Conservation (phyloP, 768 basidiomycete genomes). For the Erythrobasidium yunnanense region DNA sequence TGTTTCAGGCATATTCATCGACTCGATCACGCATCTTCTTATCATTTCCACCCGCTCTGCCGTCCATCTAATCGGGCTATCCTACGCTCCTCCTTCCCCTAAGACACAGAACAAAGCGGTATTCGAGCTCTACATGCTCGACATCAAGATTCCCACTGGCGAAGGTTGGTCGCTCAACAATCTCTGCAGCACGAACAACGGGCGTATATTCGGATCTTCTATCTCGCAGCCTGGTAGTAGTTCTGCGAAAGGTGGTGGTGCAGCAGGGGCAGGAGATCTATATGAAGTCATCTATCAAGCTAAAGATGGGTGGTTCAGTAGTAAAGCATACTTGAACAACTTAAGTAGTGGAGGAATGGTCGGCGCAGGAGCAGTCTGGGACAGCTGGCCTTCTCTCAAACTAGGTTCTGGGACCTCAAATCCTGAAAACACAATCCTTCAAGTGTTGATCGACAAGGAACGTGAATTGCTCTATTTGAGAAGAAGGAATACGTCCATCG, state of each 20-base stretch:
- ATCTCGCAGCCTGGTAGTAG: too few species aligned
- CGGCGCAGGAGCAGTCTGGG: neutral
- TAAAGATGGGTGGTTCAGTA: slow-evolving; percentile 83
- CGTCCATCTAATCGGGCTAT: slow-evolving; percentile 70
- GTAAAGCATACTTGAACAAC: slow-evolving; percentile 71
- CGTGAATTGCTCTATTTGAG: slow-evolving; percentile 40
- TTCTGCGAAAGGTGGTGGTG: too few species aligned
- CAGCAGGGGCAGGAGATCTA: too few species aligned
- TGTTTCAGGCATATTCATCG: slow-evolving; percentile 60
- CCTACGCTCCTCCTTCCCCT: slow-evolving; percentile 40
- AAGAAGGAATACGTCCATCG: slow-evolving; percentile 39
- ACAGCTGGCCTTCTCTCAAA: neutral
- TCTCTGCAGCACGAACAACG: slow-evolving; percentile 64
- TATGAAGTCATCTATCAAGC: slow-evolving; percentile 89
- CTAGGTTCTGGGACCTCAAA: slow-evolving; percentile 37
- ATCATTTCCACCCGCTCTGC: slow-evolving; percentile 80
- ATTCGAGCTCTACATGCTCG: slow-evolving; percentile 64
- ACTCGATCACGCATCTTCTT: slow-evolving; percentile 77
- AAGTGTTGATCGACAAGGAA: slow-evolving; percentile 35
- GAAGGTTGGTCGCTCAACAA: slow-evolving; percentile 72
- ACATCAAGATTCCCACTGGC: slow-evolving; percentile 57
- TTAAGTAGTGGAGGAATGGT: slow-evolving; percentile 38
- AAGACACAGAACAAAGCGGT: slow-evolving; percentile 59
- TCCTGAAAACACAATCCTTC: neutral
- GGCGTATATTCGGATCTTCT: slow-evolving; percentile 75